Evolutionary conservation across 441 rosid genomes (phyloP).

Genomic region (Bocquillonia castaneifolia): DNA sequence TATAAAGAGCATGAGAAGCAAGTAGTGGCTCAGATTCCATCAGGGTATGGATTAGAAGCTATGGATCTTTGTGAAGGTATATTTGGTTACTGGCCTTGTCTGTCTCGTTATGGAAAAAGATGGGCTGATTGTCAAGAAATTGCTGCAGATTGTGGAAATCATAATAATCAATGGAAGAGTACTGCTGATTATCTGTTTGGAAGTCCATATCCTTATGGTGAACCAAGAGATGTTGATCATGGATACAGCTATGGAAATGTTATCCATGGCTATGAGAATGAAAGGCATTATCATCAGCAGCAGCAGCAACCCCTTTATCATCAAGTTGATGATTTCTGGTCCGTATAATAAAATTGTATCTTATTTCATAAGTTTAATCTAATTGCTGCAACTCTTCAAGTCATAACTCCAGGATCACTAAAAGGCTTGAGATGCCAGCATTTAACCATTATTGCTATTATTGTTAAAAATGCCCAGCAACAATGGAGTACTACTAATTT

Average conservation of each 20-base stretch:
- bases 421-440: background rate
- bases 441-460: background rate
- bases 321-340: slow-evolving; percentile 25
- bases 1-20: slow-evolving; percentile 24
- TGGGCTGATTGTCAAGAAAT: slow-evolving; percentile 21
- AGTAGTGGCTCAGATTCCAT: slow-evolving; percentile 39
- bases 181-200: slow-evolving; percentile 73
- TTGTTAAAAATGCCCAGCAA: background rate
- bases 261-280: slow-evolving; percentile 23
- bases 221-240: slow-evolving; percentile 19
- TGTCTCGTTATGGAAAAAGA: slow-evolving; percentile 31
- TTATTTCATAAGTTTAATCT: background rate
- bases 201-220: slow-evolving; percentile 47
- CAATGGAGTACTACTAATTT: background rate
- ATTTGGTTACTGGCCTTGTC: slow-evolving; percentile 76
- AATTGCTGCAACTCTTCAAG: background rate
- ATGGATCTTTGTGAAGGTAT: slow-evolving; percentile 69
- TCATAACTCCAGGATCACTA: background rate
- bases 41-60: slow-evolving; percentile 72
- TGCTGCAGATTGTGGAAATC: slow-evolving; percentile 22
- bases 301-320: slow-evolving; percentile 16
- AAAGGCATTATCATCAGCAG: slow-evolving; percentile 25
- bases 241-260: slow-evolving; percentile 16
- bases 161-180: slow-evolving; percentile 41
- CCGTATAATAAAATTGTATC: background rate